A percentile compares a stretch with the other conserved stretches of the same genome.
Evolutionary conservation across 805 yeast species (phyloP).

Genomic region (Candida gorgasii): DNA sequence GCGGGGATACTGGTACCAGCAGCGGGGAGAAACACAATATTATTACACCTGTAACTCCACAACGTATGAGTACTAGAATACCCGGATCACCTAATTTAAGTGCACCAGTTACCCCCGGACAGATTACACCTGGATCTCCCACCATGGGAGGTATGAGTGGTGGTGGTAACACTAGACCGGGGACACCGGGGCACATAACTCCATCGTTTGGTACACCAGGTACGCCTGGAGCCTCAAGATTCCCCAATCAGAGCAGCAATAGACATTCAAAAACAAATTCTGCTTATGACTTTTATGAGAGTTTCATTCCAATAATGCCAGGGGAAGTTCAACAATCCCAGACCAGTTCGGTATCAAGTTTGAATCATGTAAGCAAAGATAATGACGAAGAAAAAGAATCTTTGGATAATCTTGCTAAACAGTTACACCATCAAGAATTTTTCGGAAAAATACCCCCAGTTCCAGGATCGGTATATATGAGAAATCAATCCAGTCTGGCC

Average conservation of each 20-base stretch:
- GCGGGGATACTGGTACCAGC: conserved; percentile 3
- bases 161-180: not conserved
- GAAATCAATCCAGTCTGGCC: not conserved
- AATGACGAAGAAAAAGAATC: conserved; percentile 6
- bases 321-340: conserved; percentile 5
- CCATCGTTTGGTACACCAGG: conserved; percentile 5
- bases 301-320: conserved; percentile 41
- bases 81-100: not conserved
- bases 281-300: conserved; percentile 44
- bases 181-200: conserved; percentile 1
- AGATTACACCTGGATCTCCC: not conserved
- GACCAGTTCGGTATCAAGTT: conserved; percentile 3
- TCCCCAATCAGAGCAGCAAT: not conserved
- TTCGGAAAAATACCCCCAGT: conserved; percentile 42
- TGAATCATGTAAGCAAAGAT: conserved; percentile 4
- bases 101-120: not conserved
- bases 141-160: not conserved
- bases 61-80: not conserved
- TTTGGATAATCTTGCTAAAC: conserved; percentile 42
- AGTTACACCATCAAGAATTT: conserved; percentile 33
- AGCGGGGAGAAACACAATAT: not conserved
- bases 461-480: conserved; percentile 22
- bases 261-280: conserved; percentile 15
- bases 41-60: not conserved
- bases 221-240: conserved; percentile 9